Evolutionary conservation across 2,329 filamentous ascomycete species (phyloP), one percentile per base, ranked within the genome.

Genomic region (Cordyceps cateniannulata): DNA sequence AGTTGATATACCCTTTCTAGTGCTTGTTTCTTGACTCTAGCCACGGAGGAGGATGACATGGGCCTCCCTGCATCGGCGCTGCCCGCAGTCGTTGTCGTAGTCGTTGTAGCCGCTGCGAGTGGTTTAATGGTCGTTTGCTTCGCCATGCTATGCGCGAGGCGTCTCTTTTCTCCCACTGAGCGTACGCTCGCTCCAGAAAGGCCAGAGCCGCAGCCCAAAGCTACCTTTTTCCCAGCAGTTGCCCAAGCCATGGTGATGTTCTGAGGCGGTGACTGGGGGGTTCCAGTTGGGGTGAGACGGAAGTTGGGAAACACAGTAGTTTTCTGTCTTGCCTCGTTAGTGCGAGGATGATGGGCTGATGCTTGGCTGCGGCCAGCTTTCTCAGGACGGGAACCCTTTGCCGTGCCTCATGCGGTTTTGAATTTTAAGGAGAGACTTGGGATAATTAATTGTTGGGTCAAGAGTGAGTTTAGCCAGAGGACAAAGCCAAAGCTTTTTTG

Each of bases 151-250:
- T 59, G 56, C 25, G 49, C 60, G 14, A 54, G 51, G 49, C 47
- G 53, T 22, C 47, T 56, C 61, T 62, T 57, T 27, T 62, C 55
- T 3, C 49, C 44, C n/a, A 40, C 9, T 4, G 60, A 62, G 50
- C 49, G 49, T 16, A 20, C 50, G 24, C 50, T 32, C 25, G 27
- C 60, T 20, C 22, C n/a, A 4, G 49, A 62, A 2, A 67, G 38
- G 40, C 61, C 69, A 48, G 66, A 63, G 59, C 67, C 65, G 64
- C 67, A 69, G 55, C 67, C 65, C 53, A 64, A 66, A n/a, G 66
- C 75, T 69, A 65, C 75, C 69, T 73, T 76, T 65, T 73, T 78
- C 72, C 71, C 74, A 65, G 72, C 70, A 66, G 69, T 69, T 63
- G 63, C 70, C 71, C 74, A 70, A 64, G 70, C 75, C 78, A 80